Evolutionary conservation across 345 rosid genomes (phyloP), one percentile per base, ranked within the genome.

Genomic region (Nephelium lappaceum): DNA sequence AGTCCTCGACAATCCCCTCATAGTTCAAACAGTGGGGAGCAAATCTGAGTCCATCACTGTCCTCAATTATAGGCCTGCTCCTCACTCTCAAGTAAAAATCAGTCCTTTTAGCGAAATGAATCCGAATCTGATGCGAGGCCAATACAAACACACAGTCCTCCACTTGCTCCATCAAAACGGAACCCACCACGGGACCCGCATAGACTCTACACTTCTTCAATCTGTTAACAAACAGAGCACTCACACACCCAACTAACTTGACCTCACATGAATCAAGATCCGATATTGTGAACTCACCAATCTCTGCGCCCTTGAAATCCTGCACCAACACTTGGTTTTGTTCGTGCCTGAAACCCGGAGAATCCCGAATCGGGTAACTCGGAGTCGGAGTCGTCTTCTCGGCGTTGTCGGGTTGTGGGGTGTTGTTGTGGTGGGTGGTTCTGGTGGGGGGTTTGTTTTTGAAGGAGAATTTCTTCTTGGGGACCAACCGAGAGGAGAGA

Each of bases 51-150:
- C 83, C 89, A 1, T 75, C 69, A 69, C 95, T 84, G 68, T 95
- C 97, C 87, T 93, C 98, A n/a, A 92, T 81, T 53, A 95, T 91
- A 4, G 97, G 99, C 81, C 95, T 85, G 67, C 98, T 95, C 84
- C 97, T 91, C 71, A 88, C 95, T 77, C 97, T 87, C 81, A 93
- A 43, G 84, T 92, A 93, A 77, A 95, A 95, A 83, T 90, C 93
- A 76, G 92, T 80, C 27, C 67, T 79, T 62, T 61, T 90, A 0
- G 92, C 96, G 47, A 72, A 73, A 84, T 95, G 98, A 66, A 95
- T 87, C 80, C 98, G 80, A 36, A 93, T 92, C 89, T 93, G 97
- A 88, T 93, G 99, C 15, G 99, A 91, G 3, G 96, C 95, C 81
- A 92, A 69, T 24, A 90, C 88, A 42, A 93, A 84, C 19, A 86